phyloP scores from a whole-genome alignment of 2,329 filamentous ascomycete species.

The Clonostachys sp. region DNA sequence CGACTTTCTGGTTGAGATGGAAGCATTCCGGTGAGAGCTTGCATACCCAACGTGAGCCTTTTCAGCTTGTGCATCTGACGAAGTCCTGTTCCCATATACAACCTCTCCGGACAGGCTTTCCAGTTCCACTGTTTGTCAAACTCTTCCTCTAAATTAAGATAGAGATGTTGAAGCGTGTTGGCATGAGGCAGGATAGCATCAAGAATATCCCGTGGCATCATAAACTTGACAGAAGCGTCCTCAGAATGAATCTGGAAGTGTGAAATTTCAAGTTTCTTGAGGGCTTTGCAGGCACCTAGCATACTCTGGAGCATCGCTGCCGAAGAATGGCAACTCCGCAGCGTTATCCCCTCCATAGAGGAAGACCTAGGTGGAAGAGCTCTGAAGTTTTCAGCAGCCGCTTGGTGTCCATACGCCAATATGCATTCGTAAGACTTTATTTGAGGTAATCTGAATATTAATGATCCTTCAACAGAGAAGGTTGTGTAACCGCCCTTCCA shows the following conservation, averaged over 20 bases:
- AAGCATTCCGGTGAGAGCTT: not conserved
- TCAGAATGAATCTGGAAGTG: no score
- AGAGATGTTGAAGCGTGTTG: slow-evolving; percentile 4
- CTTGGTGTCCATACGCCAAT: no score
- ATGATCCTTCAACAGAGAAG: no score
- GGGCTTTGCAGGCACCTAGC: not conserved
- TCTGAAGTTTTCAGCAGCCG: no score
- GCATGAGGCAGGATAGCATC: slow-evolving; percentile 3
- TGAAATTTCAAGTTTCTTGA: not conserved
- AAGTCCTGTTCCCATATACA: not conserved
- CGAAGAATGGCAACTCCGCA: no score
- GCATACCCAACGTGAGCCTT: not conserved
- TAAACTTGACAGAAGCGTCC: no score
- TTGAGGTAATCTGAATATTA: no score
- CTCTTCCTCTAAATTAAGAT: slow-evolving; percentile 4
- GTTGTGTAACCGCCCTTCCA: no score
- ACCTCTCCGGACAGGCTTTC: not conserved
- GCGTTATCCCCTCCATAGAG: no score
- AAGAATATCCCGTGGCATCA: slow-evolving; percentile 2
- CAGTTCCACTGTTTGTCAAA: not conserved
- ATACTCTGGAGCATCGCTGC: not conserved
- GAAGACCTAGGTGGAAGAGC: no score
- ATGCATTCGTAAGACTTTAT: no score
- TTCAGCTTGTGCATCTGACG: not conserved
- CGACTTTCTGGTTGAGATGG: no score